A percentile compares a stretch with the other conserved stretches of the same genome.
These are phyloP conservation scores for Beverwykella pulmonaria DNA, from an alignment of 495 filamentous ascomycete species.

Conservation along the genomic window DNA sequence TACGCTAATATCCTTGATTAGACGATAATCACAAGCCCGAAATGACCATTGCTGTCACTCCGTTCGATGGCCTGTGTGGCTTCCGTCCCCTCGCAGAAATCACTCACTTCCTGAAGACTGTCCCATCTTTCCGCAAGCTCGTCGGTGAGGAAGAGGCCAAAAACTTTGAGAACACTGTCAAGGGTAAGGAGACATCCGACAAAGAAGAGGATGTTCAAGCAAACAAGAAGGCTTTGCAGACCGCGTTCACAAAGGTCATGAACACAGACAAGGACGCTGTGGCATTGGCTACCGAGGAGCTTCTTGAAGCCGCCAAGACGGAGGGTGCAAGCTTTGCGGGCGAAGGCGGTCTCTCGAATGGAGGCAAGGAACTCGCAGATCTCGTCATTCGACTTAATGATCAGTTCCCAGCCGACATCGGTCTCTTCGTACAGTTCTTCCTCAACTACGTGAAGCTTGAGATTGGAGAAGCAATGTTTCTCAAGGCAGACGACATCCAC, in stretches of 20 bases:
- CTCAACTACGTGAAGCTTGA: conserved; percentile 79
- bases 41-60: conserved; percentile 96
- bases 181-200: conserved; percentile 64
- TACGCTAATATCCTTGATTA: conserved; percentile 33
- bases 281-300: conserved; percentile 61
- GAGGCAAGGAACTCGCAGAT: conserved; percentile 70
- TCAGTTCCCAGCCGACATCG: conserved; percentile 77
- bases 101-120: conserved; percentile 74
- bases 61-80: conserved; percentile 93
- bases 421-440: conserved; percentile 78
- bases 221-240: conserved; percentile 81
- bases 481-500: conserved; percentile 95
- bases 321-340: conserved; percentile 65
- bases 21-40: conserved; percentile 99
- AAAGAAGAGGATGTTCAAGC: conserved; percentile 57
- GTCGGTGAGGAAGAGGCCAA: conserved; percentile 71
- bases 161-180: conserved; percentile 68
- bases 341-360: conserved; percentile 60
- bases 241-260: conserved; percentile 78
- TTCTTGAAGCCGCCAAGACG: conserved; percentile 70
- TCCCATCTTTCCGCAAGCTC: conserved; percentile 72
- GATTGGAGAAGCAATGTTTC: conserved; percentile 91
- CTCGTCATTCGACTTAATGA: conserved; percentile 73
- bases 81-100: conserved; percentile 90
- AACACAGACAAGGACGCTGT: conserved; percentile 68